phyloP scores from a whole-genome alignment of 257 asterid species.

The Marsdenia floribunda region DNA sequence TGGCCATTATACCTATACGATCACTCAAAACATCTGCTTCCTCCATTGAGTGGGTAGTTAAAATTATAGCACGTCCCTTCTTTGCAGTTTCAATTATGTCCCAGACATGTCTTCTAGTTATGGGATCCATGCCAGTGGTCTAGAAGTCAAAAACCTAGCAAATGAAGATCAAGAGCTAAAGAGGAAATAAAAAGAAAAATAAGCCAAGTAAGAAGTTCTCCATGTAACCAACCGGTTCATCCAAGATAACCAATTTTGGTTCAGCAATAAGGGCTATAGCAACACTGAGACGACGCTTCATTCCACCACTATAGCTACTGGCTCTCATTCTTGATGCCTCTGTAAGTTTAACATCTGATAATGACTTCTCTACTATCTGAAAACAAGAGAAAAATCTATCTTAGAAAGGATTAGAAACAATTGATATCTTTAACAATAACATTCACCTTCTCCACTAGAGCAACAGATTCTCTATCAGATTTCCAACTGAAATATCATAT shows the following conservation, averaged over 20 bases:
- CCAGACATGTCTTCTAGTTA: conserved; percentile 90
- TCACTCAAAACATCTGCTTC: conserved; percentile 94
- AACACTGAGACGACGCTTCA: conserved; percentile 92
- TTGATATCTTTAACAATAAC: not conserved
- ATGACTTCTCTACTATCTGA: conserved; percentile 58
- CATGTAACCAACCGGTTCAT: conserved; percentile 67
- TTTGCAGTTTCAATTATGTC: conserved; percentile 87
- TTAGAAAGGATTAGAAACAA: not conserved
- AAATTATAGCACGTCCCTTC: conserved; percentile 81
- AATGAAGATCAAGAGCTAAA: conserved; percentile 8
- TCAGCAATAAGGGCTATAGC: conserved; percentile 92
- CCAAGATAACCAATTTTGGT: conserved; percentile 77
- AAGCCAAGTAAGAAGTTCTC: not conserved
- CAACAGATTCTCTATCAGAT: not conserved
- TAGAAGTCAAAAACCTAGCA: conserved; percentile 23
- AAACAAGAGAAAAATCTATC: conserved; percentile 6
- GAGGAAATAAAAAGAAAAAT: conserved; percentile 10
- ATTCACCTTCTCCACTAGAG: not conserved
- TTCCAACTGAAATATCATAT: not conserved
- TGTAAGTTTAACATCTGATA: conserved; percentile 77
- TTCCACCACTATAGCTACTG: conserved; percentile 90
- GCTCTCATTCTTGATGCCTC: conserved; percentile 72
- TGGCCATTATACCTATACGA: conserved; percentile 89
- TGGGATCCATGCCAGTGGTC: conserved; percentile 98
- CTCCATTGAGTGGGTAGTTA: conserved; percentile 96